phyloP scores from a whole-genome alignment of 441 rosid genomes.

The Mallotus japonicus region DNA sequence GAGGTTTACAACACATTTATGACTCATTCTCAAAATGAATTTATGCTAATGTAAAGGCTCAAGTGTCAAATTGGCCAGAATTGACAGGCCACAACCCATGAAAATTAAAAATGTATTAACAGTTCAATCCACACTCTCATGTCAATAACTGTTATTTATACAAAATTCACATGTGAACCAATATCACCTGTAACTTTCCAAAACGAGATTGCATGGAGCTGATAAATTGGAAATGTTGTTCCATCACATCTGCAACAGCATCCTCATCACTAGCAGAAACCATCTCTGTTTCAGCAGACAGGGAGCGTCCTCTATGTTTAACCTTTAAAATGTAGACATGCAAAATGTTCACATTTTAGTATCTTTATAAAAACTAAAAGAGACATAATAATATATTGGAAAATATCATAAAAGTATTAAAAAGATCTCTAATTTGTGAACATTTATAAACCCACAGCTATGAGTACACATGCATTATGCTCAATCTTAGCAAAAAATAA shows the following conservation, averaged over 20 bases:
- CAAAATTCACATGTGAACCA: neutral
- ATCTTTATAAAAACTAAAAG: conserved; percentile 4
- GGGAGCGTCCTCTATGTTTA: conserved; percentile 57
- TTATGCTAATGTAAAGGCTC: neutral
- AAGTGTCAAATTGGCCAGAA: neutral
- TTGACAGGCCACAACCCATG: neutral
- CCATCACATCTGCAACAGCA: conserved; percentile 65
- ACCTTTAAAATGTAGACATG: conserved; percentile 33
- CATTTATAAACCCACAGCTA: neutral
- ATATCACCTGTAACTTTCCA: conserved; percentile 83
- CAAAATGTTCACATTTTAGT: conserved; percentile 17
- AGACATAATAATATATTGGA: neutral
- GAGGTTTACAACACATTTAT: neutral
- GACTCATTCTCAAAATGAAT: neutral
- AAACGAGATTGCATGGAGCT: conserved; percentile 92
- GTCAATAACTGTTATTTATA: neutral
- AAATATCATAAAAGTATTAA: neutral
- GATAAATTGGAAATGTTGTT: conserved; percentile 74
- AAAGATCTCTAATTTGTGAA: neutral
- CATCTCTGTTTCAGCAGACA: conserved; percentile 54
- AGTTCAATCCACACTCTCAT: neutral
- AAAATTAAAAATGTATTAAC: neutral
- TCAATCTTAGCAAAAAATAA: neutral
- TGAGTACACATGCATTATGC: neutral
- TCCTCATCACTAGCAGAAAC: conserved; percentile 67